Evolutionary conservation across 169 alveolate species (phyloP).

Genomic region (Plasmodium knowlesi): DNA sequence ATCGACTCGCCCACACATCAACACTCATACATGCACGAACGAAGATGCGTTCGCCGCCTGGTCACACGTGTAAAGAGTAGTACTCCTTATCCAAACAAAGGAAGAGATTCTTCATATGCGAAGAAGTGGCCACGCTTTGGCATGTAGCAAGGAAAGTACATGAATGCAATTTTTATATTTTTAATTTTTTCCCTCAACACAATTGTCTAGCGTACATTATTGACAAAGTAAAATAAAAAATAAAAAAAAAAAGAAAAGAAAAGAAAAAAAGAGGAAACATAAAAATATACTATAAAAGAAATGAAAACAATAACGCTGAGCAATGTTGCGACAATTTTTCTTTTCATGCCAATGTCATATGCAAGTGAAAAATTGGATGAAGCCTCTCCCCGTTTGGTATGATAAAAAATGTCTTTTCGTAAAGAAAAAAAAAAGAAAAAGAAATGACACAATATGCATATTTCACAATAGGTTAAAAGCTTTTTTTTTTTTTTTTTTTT

Average conservation of each 20-base stretch:
- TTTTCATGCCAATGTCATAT: not conserved
- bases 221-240: not conserved
- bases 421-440: conserved; percentile 14
- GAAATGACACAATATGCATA: not conserved
- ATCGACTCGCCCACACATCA: not conserved
- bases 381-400: not conserved
- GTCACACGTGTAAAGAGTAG: not conserved
- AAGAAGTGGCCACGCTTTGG: not conserved
- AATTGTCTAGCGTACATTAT: not conserved
- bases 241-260: too few relatives aligned
- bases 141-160: not conserved
- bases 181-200: not conserved
- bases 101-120: not conserved
- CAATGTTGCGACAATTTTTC: not conserved
- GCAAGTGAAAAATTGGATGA: not conserved
- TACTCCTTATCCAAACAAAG: not conserved
- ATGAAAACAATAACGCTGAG: not conserved
- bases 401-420: conserved; percentile 66
- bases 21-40: not conserved
- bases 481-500: not conserved
- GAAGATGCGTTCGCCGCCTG: not conserved
- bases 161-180: not conserved
- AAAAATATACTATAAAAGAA: not conserved
- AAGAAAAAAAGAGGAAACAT: not conserved
- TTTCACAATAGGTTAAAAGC: not conserved